Evolutionary conservation across 768 basidiomycete genomes (phyloP).

Genomic region (Podaxis mareebaensis): DNA sequence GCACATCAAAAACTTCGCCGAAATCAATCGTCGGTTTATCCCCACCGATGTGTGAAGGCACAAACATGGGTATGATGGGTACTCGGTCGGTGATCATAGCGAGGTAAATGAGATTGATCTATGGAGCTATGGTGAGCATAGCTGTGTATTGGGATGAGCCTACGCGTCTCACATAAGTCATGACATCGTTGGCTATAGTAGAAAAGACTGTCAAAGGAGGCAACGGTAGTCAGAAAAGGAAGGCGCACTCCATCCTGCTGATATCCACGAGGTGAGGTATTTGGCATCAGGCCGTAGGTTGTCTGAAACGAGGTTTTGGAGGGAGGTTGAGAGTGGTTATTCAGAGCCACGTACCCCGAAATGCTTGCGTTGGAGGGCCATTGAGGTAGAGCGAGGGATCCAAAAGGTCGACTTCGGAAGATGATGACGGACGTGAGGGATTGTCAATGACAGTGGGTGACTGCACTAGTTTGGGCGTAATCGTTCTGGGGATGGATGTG

Average conservation of each 20-base stretch:
- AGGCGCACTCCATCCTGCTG: constrained; percentile 74
- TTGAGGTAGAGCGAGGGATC: constrained; percentile 28
- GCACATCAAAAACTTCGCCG: constrained; percentile 61
- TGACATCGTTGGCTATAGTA: constrained; percentile 68
- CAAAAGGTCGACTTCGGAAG: constrained; percentile 11
- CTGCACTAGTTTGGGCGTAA: neutral
- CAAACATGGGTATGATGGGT: constrained; percentile 59
- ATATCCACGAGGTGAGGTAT: constrained; percentile 74
- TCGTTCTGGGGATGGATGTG: neutral
- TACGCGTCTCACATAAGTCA: constrained; percentile 56
- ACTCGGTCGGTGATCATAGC: constrained; percentile 58
- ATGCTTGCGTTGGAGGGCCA: constrained; percentile 56
- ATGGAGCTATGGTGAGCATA: neutral
- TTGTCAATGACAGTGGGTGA: neutral
- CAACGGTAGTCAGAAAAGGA: constrained; percentile 6
- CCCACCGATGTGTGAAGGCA: constrained; percentile 54
- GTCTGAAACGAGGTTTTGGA: constrained; percentile 36
- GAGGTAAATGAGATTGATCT: constrained; percentile 62
- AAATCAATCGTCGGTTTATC: constrained; percentile 53
- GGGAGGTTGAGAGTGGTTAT: neutral
- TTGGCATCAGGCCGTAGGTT: constrained; percentile 60
- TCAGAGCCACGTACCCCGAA: constrained; percentile 45
- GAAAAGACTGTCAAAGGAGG: constrained; percentile 13
- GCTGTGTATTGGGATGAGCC: neutral
- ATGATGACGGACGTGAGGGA: neutral